Evolutionary conservation across 768 basidiomycete species (phyloP), one percentile per base, ranked within the genome.

Genomic region (Collybia sp.): DNA sequence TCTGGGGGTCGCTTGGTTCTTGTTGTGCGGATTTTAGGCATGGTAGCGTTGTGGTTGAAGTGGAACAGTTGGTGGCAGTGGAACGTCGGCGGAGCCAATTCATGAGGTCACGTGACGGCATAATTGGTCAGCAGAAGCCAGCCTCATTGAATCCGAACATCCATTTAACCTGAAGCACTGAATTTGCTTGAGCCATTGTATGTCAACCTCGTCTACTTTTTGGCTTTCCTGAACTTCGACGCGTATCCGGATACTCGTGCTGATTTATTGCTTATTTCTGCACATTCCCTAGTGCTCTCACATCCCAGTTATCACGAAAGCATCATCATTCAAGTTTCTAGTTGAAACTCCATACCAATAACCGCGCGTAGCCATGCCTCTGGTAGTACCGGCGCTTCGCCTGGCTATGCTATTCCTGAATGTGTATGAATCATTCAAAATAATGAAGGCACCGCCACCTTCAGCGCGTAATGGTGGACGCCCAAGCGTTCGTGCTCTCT

Each of bases 1-100:
- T 95, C 93, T 46, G 95, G 95, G 35, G 94, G 93, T 43, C 80
- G 78, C 75, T 93, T 97, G 2, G 95, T 97, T 57, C 94, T 82
- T 36, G 83, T 82, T 37, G 94, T 97, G 58, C 80, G 80, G 63
- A 97, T 94, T 69, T 88, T 95, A 32, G 94, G 94, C 94, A 97
- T 95, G 48, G 58, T 77, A 8, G 47, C 51, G 46, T 48, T 43
- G 39, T 58, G 38, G 43, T 34, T 12, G 50, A 41, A n/a, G 31
- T 36, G 15, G 42, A 42, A 36, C 12, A 31, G 19, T 37, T 18
- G 35, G 25, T 8, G 8, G 4, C 3, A 8, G 4, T 8, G 25
- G 25, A 8, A 25, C 25, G 8, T 25, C 25, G 25, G 25, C 25
- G 25, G 25, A 25, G 25, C 25, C 25, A 25, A 25, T 25, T 25